phyloP scores from a whole-genome alignment of 2,329 filamentous ascomycete genomes.

The Geosmithia putterillii region DNA sequence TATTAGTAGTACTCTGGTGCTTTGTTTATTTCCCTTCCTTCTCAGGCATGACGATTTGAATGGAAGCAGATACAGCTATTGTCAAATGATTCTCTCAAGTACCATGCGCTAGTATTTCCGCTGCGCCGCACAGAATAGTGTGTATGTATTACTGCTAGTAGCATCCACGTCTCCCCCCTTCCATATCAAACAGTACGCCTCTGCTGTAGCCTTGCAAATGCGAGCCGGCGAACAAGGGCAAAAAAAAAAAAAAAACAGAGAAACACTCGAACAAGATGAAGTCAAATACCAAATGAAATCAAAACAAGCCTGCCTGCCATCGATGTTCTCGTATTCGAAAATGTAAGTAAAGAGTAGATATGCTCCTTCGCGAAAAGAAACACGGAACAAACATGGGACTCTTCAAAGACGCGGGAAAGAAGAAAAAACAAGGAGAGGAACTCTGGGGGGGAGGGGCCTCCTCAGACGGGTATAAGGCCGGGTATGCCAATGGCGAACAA shows the following conservation, averaged over 20 bases:
- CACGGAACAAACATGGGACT: background rate
- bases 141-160: background rate
- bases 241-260: background rate
- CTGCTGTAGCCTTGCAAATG: background rate
- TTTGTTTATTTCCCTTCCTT: background rate
- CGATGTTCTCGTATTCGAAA: background rate
- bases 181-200: background rate
- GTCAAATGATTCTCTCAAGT: background rate
- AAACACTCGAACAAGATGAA: no score
- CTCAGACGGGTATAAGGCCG: background rate
- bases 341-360: background rate
- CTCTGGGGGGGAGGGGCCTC: constrained; percentile 29
- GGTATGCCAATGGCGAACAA: no score
- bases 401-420: background rate
- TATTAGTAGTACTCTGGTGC: no score
- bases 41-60: background rate
- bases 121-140: no score
- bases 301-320: background rate
- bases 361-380: background rate
- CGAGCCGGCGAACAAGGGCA: background rate
- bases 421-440: constrained; percentile 22
- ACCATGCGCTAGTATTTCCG: background rate
- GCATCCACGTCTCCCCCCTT: background rate
- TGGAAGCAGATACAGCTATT: background rate
- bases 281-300: no score